Percentiles rank a stretch among this genome's conserved stretches.
Conservation (phyloP, 345 rosid genomes). For the Turritis glabra region DNA sequence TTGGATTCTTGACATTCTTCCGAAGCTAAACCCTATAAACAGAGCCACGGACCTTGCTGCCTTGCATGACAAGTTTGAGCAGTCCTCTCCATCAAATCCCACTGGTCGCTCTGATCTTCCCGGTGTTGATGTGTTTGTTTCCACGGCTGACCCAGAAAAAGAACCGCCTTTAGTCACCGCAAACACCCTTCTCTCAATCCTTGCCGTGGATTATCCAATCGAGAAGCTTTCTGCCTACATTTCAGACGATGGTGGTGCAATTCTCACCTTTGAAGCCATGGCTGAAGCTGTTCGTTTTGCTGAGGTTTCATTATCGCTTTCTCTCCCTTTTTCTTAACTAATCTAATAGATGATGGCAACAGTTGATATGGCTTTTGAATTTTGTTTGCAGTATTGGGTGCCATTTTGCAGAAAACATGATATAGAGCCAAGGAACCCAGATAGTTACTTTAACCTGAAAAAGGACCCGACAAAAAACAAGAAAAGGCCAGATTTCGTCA, state of each 20-base stretch:
- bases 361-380: not conserved
- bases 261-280: constrained; percentile 95
- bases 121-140: constrained; percentile 75
- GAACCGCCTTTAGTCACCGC: constrained; percentile 94
- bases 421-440: constrained; percentile 91
- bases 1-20: constrained; percentile 82
- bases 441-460: constrained; percentile 75
- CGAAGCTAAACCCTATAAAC: constrained; percentile 83
- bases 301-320: constrained; percentile 41
- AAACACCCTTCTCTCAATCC: constrained; percentile 78
- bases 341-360: not conserved
- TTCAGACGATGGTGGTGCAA: constrained; percentile 91
- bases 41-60: constrained; percentile 81
- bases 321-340: not conserved
- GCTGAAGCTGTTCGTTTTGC: constrained; percentile 90
- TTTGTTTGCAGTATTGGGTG: constrained; percentile 63
- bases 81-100: constrained; percentile 72
- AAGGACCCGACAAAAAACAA: constrained; percentile 82
- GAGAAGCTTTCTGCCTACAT: constrained; percentile 80
- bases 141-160: constrained; percentile 91
- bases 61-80: constrained; percentile 75
- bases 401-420: constrained; percentile 93
- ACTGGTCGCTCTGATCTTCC: constrained; percentile 90
- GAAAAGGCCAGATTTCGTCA: constrained; percentile 80
- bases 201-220: constrained; percentile 74